These are phyloP conservation scores for Exophiala dermatitidis DNA, from an alignment of 2,329 filamentous ascomycete genomes.

Conservation along the genomic window DNA sequence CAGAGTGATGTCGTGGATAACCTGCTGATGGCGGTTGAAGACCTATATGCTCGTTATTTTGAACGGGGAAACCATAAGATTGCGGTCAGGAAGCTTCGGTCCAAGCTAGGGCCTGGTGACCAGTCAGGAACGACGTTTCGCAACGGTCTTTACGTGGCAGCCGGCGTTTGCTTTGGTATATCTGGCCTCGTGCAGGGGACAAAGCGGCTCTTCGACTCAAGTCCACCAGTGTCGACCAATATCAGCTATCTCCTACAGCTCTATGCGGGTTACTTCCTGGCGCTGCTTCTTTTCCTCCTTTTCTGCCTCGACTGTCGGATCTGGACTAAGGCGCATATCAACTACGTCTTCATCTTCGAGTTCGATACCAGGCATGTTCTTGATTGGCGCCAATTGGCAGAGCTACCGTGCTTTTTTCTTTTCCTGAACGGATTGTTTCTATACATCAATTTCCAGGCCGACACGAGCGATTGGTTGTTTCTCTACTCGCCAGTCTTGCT, in stretches of 20 bases:
- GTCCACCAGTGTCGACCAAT: conserved; percentile 44
- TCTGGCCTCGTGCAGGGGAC: conserved; percentile 58
- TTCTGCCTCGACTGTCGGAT: conserved; percentile 79
- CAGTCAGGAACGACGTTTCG: conserved; percentile 54
- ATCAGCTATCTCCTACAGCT: conserved; percentile 70
- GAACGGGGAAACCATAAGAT: conserved; percentile 89
- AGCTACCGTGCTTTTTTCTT: conserved; percentile 79
- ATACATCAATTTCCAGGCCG: conserved; percentile 78
- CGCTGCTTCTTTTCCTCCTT: conserved; percentile 69
- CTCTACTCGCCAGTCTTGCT: conserved; percentile 82
- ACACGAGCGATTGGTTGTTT: conserved; percentile 61
- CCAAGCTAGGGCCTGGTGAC: conserved; percentile 55
- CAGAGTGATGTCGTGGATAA: conserved; percentile 76
- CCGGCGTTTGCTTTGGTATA: conserved; percentile 58
- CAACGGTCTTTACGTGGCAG: conserved; percentile 60
- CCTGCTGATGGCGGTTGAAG: conserved; percentile 74
- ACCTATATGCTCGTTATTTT: conserved; percentile 90
- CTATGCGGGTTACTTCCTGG: conserved; percentile 86
- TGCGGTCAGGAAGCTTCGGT: conserved; percentile 77
- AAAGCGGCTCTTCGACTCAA: conserved; percentile 43
- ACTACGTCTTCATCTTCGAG: conserved; percentile 95
- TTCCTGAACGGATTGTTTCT: conserved; percentile 68
- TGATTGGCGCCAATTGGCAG: conserved; percentile 81
- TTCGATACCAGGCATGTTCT: conserved; percentile 79
- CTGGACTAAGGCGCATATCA: conserved; percentile 80